Evolutionary conservation across 306 rosid genomes (phyloP).

Genomic region (Malus sylvestris): DNA sequence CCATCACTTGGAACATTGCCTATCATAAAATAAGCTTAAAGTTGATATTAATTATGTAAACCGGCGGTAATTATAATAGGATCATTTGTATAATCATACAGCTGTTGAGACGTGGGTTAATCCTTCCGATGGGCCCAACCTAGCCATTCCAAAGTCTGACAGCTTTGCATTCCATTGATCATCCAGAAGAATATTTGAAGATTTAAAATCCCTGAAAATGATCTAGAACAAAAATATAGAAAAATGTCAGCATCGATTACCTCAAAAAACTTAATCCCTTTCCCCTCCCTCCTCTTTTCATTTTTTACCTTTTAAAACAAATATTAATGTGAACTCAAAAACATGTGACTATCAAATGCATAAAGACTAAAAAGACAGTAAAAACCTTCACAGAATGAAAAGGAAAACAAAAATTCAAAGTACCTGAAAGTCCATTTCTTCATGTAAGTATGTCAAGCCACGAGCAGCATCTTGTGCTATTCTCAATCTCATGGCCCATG

Average conservation of each 20-base stretch:
- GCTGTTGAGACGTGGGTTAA: slow-evolving; percentile 93
- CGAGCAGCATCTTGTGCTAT: slow-evolving; percentile 92
- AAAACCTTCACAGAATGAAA: background rate
- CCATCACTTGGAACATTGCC: background rate
- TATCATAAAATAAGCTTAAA: background rate
- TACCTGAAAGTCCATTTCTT: slow-evolving; percentile 93
- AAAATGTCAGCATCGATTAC: slow-evolving; percentile 4
- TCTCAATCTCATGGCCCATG: slow-evolving; percentile 78
- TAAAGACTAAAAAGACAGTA: background rate
- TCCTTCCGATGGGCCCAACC: slow-evolving; percentile 95
- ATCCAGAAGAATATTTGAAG: slow-evolving; percentile 90
- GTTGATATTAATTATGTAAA: background rate
- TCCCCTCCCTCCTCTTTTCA: background rate
- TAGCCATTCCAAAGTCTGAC: slow-evolving; percentile 90
- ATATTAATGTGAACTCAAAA: too few species aligned
- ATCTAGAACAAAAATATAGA: slow-evolving; percentile 38
- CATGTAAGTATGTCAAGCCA: slow-evolving; percentile 82
- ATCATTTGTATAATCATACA: slow-evolving; percentile 42
- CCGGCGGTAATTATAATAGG: background rate
- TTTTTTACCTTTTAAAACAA: background rate
- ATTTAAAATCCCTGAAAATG: slow-evolving; percentile 95
- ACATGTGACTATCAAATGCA: background rate
- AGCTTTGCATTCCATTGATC: slow-evolving; percentile 96
- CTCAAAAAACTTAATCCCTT: background rate
- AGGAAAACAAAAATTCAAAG: slow-evolving; percentile 4